Percentiles rank a stretch among this genome's conserved stretches.
phyloP scores from a whole-genome alignment of 257 asterid species.

The Capsicum pubescens region DNA sequence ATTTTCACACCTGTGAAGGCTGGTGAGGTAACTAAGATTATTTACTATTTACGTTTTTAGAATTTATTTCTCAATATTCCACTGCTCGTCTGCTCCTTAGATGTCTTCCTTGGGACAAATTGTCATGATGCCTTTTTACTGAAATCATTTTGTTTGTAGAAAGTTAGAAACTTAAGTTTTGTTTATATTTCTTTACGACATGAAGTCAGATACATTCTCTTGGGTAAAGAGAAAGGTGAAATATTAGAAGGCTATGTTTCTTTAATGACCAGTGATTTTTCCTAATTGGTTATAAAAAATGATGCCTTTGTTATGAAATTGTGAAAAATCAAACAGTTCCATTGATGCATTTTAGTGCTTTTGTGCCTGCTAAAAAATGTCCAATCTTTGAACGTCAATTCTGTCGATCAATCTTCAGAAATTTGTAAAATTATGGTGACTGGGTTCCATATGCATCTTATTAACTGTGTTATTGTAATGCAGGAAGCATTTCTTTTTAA shows the following conservation, averaged over 20 bases:
- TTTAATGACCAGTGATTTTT: background rate
- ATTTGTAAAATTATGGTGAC: background rate
- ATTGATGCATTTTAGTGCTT: conserved; percentile 11
- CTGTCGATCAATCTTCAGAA: background rate
- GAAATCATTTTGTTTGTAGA: conserved; percentile 17
- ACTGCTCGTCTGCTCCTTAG: background rate
- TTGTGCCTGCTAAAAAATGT: background rate
- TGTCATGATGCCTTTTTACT: background rate
- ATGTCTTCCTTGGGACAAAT: conserved; percentile 4
- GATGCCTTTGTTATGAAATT: background rate
- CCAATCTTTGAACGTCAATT: background rate
- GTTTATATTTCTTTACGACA: background rate
- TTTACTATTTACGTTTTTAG: background rate
- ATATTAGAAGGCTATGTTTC: background rate
- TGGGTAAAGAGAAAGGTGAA: conserved; percentile 2
- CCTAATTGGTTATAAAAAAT: background rate
- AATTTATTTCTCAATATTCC: background rate
- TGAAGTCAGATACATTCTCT: background rate
- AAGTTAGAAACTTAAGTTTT: background rate
- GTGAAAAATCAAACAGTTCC: background rate
- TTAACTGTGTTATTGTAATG: conserved; percentile 25
- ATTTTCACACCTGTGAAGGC: conserved; percentile 85
- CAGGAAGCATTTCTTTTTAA: conserved; percentile 77
- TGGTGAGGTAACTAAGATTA: conserved; percentile 65
- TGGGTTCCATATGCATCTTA: background rate